phyloP scores from a whole-genome alignment of 768 basidiomycete genomes.

The Pisolithus sp. region DNA sequence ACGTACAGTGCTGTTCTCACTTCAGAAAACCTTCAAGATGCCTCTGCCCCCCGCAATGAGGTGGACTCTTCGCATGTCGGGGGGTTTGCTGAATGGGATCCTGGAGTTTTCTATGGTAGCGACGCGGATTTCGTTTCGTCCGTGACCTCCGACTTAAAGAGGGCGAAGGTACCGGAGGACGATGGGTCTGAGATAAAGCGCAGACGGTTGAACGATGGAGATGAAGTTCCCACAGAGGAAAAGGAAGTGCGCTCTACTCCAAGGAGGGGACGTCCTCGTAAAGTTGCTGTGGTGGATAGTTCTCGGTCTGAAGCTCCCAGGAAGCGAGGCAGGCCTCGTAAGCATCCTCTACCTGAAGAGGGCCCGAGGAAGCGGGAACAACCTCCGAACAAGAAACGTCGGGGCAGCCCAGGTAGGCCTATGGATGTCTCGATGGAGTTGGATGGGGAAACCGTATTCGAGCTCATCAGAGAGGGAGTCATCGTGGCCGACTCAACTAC shows the following conservation, averaged over 20 bases:
- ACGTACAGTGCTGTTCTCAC: slow-evolving; percentile 60
- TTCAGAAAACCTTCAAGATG: slow-evolving; percentile 58
- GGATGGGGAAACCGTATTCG: neutral
- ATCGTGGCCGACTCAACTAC: no score
- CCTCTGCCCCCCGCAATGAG: slow-evolving; percentile 35
- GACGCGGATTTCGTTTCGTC: slow-evolving; percentile 37
- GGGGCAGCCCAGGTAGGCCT: slow-evolving; percentile 1
- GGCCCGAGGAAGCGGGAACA: slow-evolving; percentile 35
- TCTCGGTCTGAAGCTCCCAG: slow-evolving; percentile 17
- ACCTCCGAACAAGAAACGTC: slow-evolving; percentile 18
- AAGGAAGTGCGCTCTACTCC: slow-evolving; percentile 16
- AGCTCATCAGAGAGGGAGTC: neutral
- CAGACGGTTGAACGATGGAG: slow-evolving; percentile 26
- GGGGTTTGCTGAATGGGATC: slow-evolving; percentile 43
- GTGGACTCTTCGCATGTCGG: slow-evolving; percentile 47
- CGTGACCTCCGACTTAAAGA: slow-evolving; percentile 43
- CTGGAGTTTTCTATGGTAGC: slow-evolving; percentile 50
- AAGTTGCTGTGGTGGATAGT: slow-evolving; percentile 17
- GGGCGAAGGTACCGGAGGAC: slow-evolving; percentile 9
- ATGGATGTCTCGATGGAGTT: neutral
- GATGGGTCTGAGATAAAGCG: neutral
- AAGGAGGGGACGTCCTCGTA: slow-evolving; percentile 57
- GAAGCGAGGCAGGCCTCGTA: slow-evolving; percentile 32
- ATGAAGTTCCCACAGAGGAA: slow-evolving; percentile 23
- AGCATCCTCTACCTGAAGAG: slow-evolving; percentile 9